Conservation (phyloP, 208 protist genomes). For the Trypanosoma avium region DNA sequence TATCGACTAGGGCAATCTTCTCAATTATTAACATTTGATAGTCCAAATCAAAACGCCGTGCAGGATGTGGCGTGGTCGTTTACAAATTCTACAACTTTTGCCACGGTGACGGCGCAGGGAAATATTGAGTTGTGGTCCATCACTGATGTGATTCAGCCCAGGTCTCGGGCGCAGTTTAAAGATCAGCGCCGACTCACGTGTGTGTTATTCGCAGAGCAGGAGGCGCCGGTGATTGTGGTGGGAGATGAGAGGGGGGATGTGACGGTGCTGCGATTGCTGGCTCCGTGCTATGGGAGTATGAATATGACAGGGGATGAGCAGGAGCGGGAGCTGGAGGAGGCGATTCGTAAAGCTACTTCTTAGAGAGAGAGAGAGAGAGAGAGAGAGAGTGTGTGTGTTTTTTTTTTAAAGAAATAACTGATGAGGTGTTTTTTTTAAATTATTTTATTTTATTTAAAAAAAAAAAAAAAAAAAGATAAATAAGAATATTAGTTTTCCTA, state of each 20-base stretch:
- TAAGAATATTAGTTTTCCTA: no score
- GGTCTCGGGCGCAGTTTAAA: constrained; percentile 54
- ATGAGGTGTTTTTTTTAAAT: no score
- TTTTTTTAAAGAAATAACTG: not conserved
- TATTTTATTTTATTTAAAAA: no score
- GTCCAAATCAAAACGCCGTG: constrained; percentile 82
- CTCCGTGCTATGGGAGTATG: constrained; percentile 39
- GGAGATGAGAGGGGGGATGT: constrained; percentile 91
- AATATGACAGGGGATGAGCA: constrained; percentile 78
- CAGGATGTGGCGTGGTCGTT: constrained; percentile 95
- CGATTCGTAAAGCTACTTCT: constrained; percentile 55
- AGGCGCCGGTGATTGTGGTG: constrained; percentile 82
- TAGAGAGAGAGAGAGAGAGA: constrained; percentile 5
- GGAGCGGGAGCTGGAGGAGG: constrained; percentile 72
- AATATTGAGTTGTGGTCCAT: constrained; percentile 83
- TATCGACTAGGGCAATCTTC: constrained; percentile 78
- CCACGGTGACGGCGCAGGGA: constrained; percentile 89
- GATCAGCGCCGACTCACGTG: constrained; percentile 76
- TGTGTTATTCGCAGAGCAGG: constrained; percentile 86
- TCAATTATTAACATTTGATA: constrained; percentile 83
- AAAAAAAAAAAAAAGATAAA: not conserved
- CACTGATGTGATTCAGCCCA: constrained; percentile 69
- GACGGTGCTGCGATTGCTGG: constrained; percentile 67
- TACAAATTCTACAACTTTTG: constrained; percentile 89
- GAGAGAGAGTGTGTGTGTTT: not conserved